These are phyloP conservation scores for Elsinoe arachidis DNA, from an alignment of 2,329 filamentous ascomycete genomes.

Conservation along the genomic window DNA sequence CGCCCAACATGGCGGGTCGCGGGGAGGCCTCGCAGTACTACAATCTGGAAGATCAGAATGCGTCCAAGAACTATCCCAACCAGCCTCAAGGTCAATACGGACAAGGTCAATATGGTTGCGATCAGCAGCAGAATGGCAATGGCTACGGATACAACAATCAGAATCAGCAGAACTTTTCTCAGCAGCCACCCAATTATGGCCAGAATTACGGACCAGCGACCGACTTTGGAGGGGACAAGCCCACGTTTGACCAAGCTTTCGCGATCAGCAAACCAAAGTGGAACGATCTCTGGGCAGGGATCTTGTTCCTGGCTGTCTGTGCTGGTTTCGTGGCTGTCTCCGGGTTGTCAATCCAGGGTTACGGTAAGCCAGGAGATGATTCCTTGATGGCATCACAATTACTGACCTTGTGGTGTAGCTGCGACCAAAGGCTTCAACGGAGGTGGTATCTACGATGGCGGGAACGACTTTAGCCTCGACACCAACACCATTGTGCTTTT, in stretches of 20 bases:
- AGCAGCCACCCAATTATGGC: conserved; percentile 31
- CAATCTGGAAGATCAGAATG: conserved; percentile 20
- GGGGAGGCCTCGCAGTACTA: conserved; percentile 34
- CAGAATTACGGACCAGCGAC: conserved; percentile 26
- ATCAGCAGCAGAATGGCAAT: conserved; percentile 25
- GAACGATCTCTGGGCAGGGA: conserved; percentile 82
- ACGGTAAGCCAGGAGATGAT: conserved; percentile 33
- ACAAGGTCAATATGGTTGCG: conserved; percentile 24
- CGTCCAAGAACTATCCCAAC: conserved; percentile 15
- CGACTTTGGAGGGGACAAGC: conserved; percentile 36
- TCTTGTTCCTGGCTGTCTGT: conserved; percentile 65
- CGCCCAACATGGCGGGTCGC: conserved; percentile 17
- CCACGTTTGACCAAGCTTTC: conserved; percentile 70
- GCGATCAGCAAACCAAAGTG: conserved; percentile 75
- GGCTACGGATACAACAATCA: conserved; percentile 17
- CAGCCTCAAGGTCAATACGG: conserved; percentile 22
- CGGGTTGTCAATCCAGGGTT: conserved; percentile 66
- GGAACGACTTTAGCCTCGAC: conserved; percentile 60
- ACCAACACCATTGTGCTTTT: conserved; percentile 85
- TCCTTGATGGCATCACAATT: too few species aligned
- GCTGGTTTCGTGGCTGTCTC: conserved; percentile 69
- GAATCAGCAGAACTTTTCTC: conserved; percentile 15
- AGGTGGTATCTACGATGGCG: conserved; percentile 62
- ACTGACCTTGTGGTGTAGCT: conserved; percentile 26
- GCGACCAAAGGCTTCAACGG: conserved; percentile 55